Percentiles rank a stretch among this genome's conserved stretches.
Conservation (phyloP, 2,329 filamentous ascomycete species). For the Sporothrix variecibatus region DNA sequence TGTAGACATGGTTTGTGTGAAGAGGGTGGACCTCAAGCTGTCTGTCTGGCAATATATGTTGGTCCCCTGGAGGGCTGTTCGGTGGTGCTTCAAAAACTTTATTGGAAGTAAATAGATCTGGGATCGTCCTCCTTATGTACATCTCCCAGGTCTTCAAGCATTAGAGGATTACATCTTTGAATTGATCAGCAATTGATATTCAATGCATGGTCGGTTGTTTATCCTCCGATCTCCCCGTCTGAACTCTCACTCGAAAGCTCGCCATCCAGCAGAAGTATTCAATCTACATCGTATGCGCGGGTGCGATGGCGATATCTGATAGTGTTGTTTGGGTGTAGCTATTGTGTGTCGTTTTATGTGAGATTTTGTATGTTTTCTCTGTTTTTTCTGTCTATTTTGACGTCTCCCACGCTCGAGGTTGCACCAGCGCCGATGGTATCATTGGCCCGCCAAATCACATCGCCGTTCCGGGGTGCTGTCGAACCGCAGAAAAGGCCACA, state of each 20-base stretch:
- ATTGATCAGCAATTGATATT: neutral
- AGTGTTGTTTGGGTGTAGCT: neutral
- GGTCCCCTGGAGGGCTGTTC: no score
- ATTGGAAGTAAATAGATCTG: no score
- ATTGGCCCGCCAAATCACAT: constrained; percentile 5
- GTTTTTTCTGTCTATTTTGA: neutral
- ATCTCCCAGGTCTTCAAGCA: neutral
- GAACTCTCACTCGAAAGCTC: neutral
- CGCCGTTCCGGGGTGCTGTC: neutral
- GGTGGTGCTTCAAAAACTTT: no score
- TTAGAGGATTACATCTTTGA: neutral
- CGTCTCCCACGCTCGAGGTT: neutral
- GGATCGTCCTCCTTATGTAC: neutral
- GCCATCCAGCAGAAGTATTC: neutral
- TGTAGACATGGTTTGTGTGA: neutral
- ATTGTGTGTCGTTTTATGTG: neutral
- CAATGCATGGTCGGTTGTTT: neutral
- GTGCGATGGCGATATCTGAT: neutral
- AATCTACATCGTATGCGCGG: neutral
- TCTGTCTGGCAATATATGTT: neutral
- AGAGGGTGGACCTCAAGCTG: neutral
- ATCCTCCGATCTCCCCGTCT: neutral
- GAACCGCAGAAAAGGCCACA: neutral
- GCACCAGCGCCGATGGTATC: constrained; percentile 9
- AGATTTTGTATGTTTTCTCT: neutral